A percentile compares a stretch with the other conserved stretches of the same genome.
phyloP scores from a whole-genome alignment of 495 filamentous ascomycete species.

The Staphylotrichum longicolle region DNA sequence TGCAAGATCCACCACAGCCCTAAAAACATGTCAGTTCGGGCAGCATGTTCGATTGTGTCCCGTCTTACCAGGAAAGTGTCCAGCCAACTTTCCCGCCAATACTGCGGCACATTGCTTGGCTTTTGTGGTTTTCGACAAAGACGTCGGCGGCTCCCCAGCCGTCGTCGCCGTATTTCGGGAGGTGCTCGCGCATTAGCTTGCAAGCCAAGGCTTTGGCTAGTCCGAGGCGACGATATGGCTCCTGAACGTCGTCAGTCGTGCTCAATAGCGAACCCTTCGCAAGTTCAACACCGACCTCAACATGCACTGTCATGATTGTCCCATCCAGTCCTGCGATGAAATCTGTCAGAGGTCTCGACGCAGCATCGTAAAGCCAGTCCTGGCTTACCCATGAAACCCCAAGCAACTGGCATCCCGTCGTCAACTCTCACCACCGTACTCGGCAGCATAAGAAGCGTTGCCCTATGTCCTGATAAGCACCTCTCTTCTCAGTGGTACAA shows the following conservation, averaged over 20 bases:
- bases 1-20: slow-evolving; percentile 26
- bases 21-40: slow-evolving; percentile 2
- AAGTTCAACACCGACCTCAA: slow-evolving; percentile 30
- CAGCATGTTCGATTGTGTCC: not conserved
- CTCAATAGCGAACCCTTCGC: not conserved
- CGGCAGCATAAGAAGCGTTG: slow-evolving; percentile 39
- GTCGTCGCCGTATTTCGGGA: slow-evolving; percentile 39
- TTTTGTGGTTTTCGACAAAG: slow-evolving; percentile 37
- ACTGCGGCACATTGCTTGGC: slow-evolving; percentile 45
- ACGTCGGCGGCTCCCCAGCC: slow-evolving; percentile 46
- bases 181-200: slow-evolving; percentile 41
- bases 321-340: slow-evolving; percentile 33
- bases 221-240: slow-evolving; percentile 42
- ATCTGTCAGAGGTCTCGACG: not conserved
- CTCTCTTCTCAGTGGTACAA: not conserved
- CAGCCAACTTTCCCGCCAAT: slow-evolving; percentile 41
- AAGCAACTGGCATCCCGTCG: slow-evolving; percentile 42
- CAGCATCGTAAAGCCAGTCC: not conserved
- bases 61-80: slow-evolving; percentile 45
- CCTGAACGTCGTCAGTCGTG: slow-evolving; percentile 22
- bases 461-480: slow-evolving; percentile 19
- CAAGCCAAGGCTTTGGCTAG: slow-evolving; percentile 45
- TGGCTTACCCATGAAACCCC: slow-evolving; percentile 42
- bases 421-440: slow-evolving; percentile 35
- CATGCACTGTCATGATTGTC: slow-evolving; percentile 34